Base-by-base conservation (phyloP, 257 asterid genomes). In the Eucommia ulmoides region DNA sequence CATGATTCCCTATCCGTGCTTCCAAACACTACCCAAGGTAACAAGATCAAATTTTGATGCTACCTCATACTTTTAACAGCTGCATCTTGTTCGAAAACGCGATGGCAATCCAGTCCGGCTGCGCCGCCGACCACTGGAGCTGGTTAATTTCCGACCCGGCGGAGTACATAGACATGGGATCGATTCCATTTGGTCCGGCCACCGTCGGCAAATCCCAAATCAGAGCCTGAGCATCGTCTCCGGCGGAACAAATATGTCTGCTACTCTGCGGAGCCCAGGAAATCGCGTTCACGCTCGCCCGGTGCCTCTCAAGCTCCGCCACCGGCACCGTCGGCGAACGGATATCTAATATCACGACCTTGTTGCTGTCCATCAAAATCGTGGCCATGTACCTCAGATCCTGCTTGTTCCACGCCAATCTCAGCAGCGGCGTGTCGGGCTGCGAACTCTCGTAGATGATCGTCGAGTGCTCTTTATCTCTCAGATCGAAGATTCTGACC, bases 331-430 rank as follows among this genome's bases (percentile, higher is more conserved):
- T 69, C 0, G 94, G 96, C 1, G 88, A 68, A 69, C 96, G 71
- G 19, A 89, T 89, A 64, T 85, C 98, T 65, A 85, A 59, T 3
- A 85, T 81, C 46, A 89, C 91, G 51, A 89, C 51, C 69, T 85
- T 85, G 26, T 79, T 78, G 50, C 86, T 80, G 18, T 85, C 96
- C 98, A 89, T 89, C 74, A 85, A 47, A 1, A 66, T 82, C 0
- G 96, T 83, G 0, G 91, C 96, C 97, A 89, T 82, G 53, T 89
- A 85, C 69, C 97, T 89, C 70, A 85, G 68, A 55, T 89, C 96
- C 74, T 82, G 96, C 78, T 85, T 89, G 60, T 89, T 89, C 96
- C 98, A 89, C 22, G 98, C 93, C 71, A 89, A 51, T 29, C 98
- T 74, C 71, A 89, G 33, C 56, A 89, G 48, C 0, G 98, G 94